phyloP scores from a whole-genome alignment of 2,329 filamentous ascomycete species.

The Xylaria sp. region DNA sequence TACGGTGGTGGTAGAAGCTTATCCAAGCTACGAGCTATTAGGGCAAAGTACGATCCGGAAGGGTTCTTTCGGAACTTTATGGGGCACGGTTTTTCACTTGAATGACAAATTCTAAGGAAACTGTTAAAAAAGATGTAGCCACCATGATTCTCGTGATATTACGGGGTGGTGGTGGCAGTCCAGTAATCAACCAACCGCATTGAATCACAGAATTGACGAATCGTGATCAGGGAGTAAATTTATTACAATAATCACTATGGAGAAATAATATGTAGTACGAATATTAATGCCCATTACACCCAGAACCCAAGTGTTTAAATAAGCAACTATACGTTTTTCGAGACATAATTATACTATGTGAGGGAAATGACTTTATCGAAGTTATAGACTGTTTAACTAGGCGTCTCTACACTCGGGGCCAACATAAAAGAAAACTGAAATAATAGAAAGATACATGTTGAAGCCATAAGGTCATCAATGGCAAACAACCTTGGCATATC shows the following conservation, averaged over 20 bases:
- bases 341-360: too few species aligned
- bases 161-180: neutral
- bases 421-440: too few species aligned
- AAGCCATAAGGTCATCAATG: neutral
- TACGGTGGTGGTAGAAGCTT: constrained; percentile 22
- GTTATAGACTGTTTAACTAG: too few species aligned
- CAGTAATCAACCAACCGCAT: neutral
- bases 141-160: neutral
- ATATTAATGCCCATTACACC: too few species aligned
- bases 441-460: neutral
- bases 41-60: constrained; percentile 22
- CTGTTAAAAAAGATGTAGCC: neutral
- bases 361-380: too few species aligned
- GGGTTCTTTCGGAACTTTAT: constrained; percentile 19
- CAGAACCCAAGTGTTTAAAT: too few species aligned
- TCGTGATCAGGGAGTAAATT: too few species aligned
- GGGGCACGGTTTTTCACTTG: constrained; percentile 19
- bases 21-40: constrained; percentile 14
- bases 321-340: too few species aligned
- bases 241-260: too few species aligned
- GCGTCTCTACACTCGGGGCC: too few species aligned
- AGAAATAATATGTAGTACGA: too few species aligned
- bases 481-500: constrained; percentile 8
- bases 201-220: too few species aligned
- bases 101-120: neutral